phyloP scores from a whole-genome alignment of 805 yeast genomes.

The Myxozyma geophila region DNA sequence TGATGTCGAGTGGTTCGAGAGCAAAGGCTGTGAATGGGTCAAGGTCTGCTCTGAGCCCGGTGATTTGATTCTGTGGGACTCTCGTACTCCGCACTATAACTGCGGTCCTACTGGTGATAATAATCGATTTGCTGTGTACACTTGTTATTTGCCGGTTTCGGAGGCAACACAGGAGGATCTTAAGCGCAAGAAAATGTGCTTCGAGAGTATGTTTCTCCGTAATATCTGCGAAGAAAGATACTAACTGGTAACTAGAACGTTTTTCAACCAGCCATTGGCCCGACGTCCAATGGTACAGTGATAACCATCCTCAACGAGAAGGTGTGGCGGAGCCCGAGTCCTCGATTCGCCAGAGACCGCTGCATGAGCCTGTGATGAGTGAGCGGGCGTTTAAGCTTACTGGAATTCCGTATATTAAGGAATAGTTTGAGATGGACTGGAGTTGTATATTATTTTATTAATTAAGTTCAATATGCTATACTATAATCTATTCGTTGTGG shows the following conservation, averaged over 20 bases:
- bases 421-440: background rate
- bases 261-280: conserved; percentile 26
- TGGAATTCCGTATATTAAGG: conserved; percentile 26
- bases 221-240: background rate
- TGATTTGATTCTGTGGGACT: conserved; percentile 27
- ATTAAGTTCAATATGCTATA: too few species aligned
- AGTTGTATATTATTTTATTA: too few species aligned
- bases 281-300: conserved; percentile 10
- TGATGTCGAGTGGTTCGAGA: conserved; percentile 13
- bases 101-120: conserved; percentile 7
- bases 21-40: conserved; percentile 21
- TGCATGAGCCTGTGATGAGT: conserved; percentile 15
- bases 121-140: conserved; percentile 16
- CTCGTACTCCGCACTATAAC: conserved; percentile 26
- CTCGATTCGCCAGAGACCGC: conserved; percentile 11
- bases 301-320: conserved; percentile 8
- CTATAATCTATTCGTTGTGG: too few species aligned
- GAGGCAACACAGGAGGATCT: conserved; percentile 27
- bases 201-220: conserved; percentile 6
- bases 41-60: conserved; percentile 26
- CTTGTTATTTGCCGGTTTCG: conserved; percentile 19
- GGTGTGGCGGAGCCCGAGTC: conserved; percentile 11
- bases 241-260: conserved; percentile 3
- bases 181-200: conserved; percentile 15
- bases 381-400: conserved; percentile 23